phyloP scores from a whole-genome alignment of 177 flowering plant species.

The Telopea speciosissima region DNA sequence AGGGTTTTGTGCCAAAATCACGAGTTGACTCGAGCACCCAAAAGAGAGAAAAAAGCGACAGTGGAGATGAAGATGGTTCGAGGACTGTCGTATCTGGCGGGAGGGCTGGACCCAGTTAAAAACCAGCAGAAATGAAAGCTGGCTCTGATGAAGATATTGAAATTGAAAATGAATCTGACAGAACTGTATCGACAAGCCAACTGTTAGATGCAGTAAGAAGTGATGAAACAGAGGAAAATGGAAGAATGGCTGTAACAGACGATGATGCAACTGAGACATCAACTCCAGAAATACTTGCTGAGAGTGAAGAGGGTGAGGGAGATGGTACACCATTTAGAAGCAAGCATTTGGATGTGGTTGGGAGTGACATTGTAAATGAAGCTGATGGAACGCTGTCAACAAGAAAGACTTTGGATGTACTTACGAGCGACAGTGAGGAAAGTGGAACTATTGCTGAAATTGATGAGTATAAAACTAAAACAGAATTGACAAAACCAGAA shows the following conservation, averaged over 20 bases:
- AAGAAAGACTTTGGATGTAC: conserved; percentile 7
- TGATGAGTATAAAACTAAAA: conserved; percentile 12
- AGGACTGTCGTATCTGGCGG: conserved; percentile 20
- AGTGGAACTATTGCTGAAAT: conserved; percentile 5
- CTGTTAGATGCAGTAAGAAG: not conserved
- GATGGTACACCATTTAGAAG: conserved; percentile 14
- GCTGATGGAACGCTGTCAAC: conserved; percentile 12
- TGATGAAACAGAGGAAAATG: conserved; percentile 18
- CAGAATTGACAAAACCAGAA: conserved; percentile 7
- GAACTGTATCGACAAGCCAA: not conserved
- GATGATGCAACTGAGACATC: conserved; percentile 13
- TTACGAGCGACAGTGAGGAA: conserved; percentile 5
- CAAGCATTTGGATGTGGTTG: conserved; percentile 5
- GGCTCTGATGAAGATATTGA: conserved; percentile 23
- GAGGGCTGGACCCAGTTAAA: conserved; percentile 18
- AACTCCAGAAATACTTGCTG: conserved; percentile 8
- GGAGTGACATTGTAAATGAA: conserved; percentile 12
- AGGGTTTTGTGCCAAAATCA: conserved; percentile 52
- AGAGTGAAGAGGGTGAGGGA: conserved; percentile 11
- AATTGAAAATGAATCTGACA: conserved; percentile 14
- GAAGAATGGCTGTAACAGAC: conserved; percentile 14
- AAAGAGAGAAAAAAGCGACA: conserved; percentile 40
- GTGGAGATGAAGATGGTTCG: conserved; percentile 33
- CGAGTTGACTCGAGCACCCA: conserved; percentile 41
- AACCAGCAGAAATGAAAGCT: conserved; percentile 18